Base-by-base conservation (phyloP, 139 green algal genomes). In the Eudorina sp. region DNA sequence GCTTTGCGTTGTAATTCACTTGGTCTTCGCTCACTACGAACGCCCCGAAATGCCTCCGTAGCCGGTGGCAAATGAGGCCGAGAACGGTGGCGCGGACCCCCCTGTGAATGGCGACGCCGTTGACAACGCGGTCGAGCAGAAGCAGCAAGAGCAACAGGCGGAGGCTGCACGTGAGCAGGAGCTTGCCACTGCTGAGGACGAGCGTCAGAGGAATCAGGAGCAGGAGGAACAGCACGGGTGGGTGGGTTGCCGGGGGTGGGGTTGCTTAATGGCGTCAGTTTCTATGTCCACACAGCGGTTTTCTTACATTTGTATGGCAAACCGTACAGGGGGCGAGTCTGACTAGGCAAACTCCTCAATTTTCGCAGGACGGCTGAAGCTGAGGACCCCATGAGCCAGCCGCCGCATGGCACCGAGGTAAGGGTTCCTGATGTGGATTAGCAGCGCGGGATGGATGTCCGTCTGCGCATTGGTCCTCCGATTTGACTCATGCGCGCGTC, bases 321-420 rank as follows among this genome's bases (percentile, higher is more conserved):
- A n/a, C n/a, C n/a, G n/a, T n/a, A n/a, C n/a, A n/a, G n/a, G n/a
- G n/a, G n/a, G n/a, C n/a, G n/a, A n/a, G n/a, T n/a, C n/a, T 81
- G 9, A 38, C 9, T 64, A 11, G 5, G 27, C 7, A 45, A 16
- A 27, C 38, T 5, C 45, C 29, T 6, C 4, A 66, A 11, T 66
- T 34, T 66, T 19, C 62, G 62, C 70, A 72, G 55, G 25, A 29
- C 62, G 27, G 81, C n/a, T n/a, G 82, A 82, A 23, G 38, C 53
- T 1, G 66, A 85, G 6, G 91, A 94, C 83, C 88, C 88, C 0
- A 75, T 94, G 60, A 91, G 79, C 48, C 88, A 92, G 80, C 91
- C 91, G 0, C 91, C 91, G 43, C 91, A 94, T 60, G 91, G 91
- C 70, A 94, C 91, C n/a, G 91, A 94, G 85, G 91, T 94, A 82